Conservation (phyloP, 495 filamentous ascomycete species). For the Lichenothelia convexa region DNA sequence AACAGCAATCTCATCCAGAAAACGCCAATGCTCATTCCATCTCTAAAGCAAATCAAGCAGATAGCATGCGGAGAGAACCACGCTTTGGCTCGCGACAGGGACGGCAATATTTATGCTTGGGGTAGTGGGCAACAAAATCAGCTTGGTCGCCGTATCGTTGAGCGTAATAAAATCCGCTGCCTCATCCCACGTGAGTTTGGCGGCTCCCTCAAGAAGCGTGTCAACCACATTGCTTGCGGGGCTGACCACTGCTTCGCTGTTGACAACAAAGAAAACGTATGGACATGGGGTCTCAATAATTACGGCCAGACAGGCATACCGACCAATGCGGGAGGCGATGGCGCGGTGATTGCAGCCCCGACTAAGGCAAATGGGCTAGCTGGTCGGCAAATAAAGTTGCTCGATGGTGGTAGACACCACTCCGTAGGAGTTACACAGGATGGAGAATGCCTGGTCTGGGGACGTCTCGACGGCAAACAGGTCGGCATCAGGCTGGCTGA, state of each 20-base stretch:
- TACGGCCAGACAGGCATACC: slow-evolving; percentile 64
- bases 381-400: slow-evolving; percentile 29
- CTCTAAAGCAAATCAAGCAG: slow-evolving; percentile 41
- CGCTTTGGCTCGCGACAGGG: slow-evolving; percentile 45
- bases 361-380: slow-evolving; percentile 40
- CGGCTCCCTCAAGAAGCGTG: slow-evolving; percentile 40
- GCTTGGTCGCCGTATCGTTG: slow-evolving; percentile 48
- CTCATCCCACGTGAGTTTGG: slow-evolving; percentile 54
- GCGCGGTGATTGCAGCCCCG: slow-evolving; percentile 37
- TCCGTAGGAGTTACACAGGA: slow-evolving; percentile 41
- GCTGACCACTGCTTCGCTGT: slow-evolving; percentile 65
- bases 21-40: slow-evolving; percentile 29
- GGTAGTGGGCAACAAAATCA: slow-evolving; percentile 57
- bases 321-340: slow-evolving; percentile 47
- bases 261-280: slow-evolving; percentile 50
- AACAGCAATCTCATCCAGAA: slow-evolving; percentile 19
- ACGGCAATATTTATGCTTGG: slow-evolving; percentile 50
- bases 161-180: slow-evolving; percentile 38
- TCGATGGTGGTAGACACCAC: slow-evolving; percentile 52
- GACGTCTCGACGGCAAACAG: slow-evolving; percentile 45
- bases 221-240: slow-evolving; percentile 38
- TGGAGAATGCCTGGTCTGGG: slow-evolving; percentile 49
- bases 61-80: slow-evolving; percentile 52
- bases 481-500: slow-evolving; percentile 35
- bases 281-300: slow-evolving; percentile 75